Percentiles rank a stretch among this genome's conserved stretches.
phyloP scores from a whole-genome alignment of 805 yeast species.

The Starmera pachycereana region DNA sequence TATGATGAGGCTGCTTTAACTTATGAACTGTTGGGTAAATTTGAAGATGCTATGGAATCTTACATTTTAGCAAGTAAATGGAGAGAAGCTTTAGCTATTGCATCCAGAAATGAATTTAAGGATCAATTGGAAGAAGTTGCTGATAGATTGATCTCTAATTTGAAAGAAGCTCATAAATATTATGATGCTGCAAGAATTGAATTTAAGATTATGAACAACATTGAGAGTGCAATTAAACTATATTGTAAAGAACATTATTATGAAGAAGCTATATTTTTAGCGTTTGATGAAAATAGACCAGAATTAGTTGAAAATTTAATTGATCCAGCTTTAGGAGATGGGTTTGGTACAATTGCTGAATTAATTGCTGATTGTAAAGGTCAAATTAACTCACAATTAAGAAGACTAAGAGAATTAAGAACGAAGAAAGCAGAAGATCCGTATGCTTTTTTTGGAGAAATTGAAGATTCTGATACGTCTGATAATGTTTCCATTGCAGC shows the following conservation, averaged over 20 bases:
- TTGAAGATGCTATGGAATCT: conserved; percentile 54
- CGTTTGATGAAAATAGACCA: conserved; percentile 29
- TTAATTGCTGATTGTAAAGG: conserved; percentile 86
- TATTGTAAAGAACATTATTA: conserved; percentile 69
- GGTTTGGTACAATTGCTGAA: conserved; percentile 81
- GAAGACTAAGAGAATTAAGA: conserved; percentile 76
- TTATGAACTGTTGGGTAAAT: conserved; percentile 56
- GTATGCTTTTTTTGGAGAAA: conserved; percentile 67
- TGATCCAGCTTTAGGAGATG: conserved; percentile 73
- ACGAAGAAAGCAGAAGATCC: conserved; percentile 79
- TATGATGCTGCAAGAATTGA: conserved; percentile 75
- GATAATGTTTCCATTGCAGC: conserved; percentile 95
- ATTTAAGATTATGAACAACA: conserved; percentile 45
- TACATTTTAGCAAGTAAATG: conserved; percentile 67
- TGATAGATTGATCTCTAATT: conserved; percentile 45
- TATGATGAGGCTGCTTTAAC: conserved; percentile 71
- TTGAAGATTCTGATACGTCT: conserved; percentile 56
- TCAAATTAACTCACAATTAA: conserved; percentile 75
- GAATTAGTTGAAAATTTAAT: conserved; percentile 48
- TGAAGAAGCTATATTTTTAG: conserved; percentile 66
- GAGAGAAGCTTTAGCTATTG: conserved; percentile 72
- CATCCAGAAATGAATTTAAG: conserved; percentile 29
- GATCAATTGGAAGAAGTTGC: conserved; percentile 37
- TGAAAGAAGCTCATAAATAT: conserved; percentile 63
- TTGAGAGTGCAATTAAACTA: conserved; percentile 51